Conservation (phyloP, 495 filamentous ascomycete species). For the Melanomma pulvis-pyrius region DNA sequence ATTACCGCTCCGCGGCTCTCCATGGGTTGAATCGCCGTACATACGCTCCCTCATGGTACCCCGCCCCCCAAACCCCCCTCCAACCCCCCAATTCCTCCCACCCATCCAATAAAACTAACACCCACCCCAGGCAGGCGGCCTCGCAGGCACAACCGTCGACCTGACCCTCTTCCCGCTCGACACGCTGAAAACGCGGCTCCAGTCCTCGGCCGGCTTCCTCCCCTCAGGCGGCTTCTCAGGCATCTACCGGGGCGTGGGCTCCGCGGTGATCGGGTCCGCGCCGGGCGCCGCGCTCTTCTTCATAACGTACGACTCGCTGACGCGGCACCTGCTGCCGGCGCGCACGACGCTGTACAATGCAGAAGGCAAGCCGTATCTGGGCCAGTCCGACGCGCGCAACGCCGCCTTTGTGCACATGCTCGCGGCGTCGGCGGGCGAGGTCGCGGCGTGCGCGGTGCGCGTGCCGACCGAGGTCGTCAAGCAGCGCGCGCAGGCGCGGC, state of each 20-base stretch:
- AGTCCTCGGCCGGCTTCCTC: slow-evolving; percentile 79
- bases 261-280: slow-evolving; percentile 82
- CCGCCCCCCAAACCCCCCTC: slow-evolving; percentile 9
- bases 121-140: slow-evolving; percentile 49
- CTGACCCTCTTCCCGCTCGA: slow-evolving; percentile 49
- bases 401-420: slow-evolving; percentile 68
- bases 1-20: background rate
- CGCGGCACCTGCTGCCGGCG: slow-evolving; percentile 45
- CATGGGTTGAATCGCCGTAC: slow-evolving; percentile 50
- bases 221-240: slow-evolving; percentile 74
- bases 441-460: slow-evolving; percentile 87
- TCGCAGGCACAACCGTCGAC: slow-evolving; percentile 51
- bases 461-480: slow-evolving; percentile 98
- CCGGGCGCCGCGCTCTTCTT: slow-evolving; percentile 99
- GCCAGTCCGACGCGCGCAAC: background rate
- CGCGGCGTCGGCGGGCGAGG: slow-evolving; percentile 85
- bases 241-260: slow-evolving; percentile 71
- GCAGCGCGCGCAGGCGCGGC: slow-evolving; percentile 88
- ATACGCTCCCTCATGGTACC: slow-evolving; percentile 52
- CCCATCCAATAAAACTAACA: slow-evolving; percentile 53
- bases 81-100: slow-evolving; percentile 36
- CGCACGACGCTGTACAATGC: slow-evolving; percentile 7
- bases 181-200: slow-evolving; percentile 67
- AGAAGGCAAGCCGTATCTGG: slow-evolving; percentile 30
- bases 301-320: slow-evolving; percentile 88